These are phyloP conservation scores for Exophiala oligosperma DNA, from an alignment of 2,329 filamentous ascomycete species.

Conservation along the genomic window DNA sequence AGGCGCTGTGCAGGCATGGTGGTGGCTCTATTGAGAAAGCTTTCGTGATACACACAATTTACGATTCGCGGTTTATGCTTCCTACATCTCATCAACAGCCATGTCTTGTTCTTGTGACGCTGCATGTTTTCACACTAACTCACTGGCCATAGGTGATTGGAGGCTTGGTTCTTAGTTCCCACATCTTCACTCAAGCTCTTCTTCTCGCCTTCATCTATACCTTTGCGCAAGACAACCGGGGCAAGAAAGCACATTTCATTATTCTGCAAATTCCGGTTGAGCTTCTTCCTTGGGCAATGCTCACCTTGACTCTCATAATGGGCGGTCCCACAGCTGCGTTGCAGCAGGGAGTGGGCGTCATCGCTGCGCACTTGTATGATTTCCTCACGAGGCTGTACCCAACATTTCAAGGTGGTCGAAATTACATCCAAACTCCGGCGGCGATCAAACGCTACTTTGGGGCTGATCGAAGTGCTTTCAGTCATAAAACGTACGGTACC, in stretches of 20 bases:
- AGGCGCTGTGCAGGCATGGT: constrained; percentile 71
- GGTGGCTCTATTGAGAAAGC: constrained; percentile 72
- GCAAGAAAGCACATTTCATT: constrained; percentile 73
- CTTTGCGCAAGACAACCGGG: constrained; percentile 80
- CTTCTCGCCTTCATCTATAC: constrained; percentile 82
- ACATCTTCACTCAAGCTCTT: constrained; percentile 56
- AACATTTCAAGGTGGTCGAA: constrained; percentile 79
- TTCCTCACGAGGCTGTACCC: constrained; percentile 88
- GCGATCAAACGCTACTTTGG: constrained; percentile 69
- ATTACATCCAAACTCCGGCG: constrained; percentile 71
- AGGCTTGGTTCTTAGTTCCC: constrained; percentile 37
- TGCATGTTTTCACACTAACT: background rate
- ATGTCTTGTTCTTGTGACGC: constrained; percentile 15
- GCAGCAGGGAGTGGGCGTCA: constrained; percentile 71
- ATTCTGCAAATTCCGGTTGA: constrained; percentile 82
- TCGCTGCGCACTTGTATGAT: constrained; percentile 87
- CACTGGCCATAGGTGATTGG: constrained; percentile 42
- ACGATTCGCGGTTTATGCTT: constrained; percentile 64
- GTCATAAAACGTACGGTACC: constrained; percentile 61
- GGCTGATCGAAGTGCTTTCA: constrained; percentile 41
- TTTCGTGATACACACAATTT: constrained; percentile 51
- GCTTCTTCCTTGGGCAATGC: constrained; percentile 76
- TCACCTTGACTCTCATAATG: constrained; percentile 71
- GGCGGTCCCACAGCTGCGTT: constrained; percentile 58
- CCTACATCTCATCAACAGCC: constrained; percentile 54